A percentile compares a stretch with the other conserved stretches of the same genome.
Conservation (phyloP, 2,329 filamentous ascomycete species). For the Sporothrix phasma region DNA sequence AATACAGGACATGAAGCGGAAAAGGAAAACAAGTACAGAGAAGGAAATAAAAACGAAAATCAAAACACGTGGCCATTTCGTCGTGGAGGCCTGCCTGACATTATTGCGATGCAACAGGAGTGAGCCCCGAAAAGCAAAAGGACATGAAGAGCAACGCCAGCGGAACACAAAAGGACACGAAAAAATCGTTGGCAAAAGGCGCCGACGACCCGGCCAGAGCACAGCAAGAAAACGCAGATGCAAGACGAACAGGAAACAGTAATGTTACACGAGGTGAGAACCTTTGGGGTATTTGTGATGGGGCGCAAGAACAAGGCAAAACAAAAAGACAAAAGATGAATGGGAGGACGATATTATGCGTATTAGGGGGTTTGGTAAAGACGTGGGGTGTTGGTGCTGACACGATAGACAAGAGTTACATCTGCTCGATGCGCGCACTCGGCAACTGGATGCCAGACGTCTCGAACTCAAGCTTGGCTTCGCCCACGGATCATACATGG, state of each 20-base stretch:
- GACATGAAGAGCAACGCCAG: neutral
- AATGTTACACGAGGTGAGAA: conserved; percentile 7
- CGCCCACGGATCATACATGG: conserved; percentile 43
- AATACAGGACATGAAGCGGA: neutral
- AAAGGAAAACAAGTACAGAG: neutral
- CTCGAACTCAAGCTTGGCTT: conserved; percentile 47
- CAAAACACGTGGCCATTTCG: conserved; percentile 10
- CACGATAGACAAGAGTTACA: conserved; percentile 27
- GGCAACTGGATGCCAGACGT: conserved; percentile 50
- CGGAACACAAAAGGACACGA: too few species aligned
- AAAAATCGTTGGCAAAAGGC: neutral
- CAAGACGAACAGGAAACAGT: conserved; percentile 12
- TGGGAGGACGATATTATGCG: neutral
- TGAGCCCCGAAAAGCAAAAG: neutral
- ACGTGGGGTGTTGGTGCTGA: neutral
- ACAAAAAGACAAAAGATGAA: neutral
- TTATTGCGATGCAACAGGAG: conserved; percentile 14
- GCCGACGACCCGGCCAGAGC: conserved; percentile 1
- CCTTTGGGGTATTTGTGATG: conserved; percentile 14
- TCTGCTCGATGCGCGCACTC: conserved; percentile 45
- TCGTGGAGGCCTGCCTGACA: conserved; percentile 7
- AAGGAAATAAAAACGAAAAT: neutral
- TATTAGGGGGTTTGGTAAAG: neutral
- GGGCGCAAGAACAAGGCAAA: neutral
- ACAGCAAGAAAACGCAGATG: neutral